Evolutionary conservation across 2,329 filamentous ascomycete species (phyloP).

Genomic region (Fonsecaea pugnacius): DNA sequence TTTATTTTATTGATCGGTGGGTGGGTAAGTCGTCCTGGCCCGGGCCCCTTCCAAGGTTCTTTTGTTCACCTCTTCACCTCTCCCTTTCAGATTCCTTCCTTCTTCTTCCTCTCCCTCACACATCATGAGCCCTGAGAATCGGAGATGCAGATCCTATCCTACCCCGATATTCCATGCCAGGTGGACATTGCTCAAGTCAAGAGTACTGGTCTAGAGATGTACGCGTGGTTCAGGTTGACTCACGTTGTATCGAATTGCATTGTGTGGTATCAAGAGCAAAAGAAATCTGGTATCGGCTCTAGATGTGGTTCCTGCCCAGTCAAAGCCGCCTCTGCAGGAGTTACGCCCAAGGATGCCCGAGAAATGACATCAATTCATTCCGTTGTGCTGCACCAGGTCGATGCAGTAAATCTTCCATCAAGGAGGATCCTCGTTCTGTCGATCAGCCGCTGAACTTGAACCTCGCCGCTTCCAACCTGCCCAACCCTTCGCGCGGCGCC

Average conservation of each 20-base stretch:
- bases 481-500: constrained; percentile 88
- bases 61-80: too few relatives aligned
- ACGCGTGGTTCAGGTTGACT: not conserved
- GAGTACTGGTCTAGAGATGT: constrained; percentile 3
- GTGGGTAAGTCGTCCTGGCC: too few relatives aligned
- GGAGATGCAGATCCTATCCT: not conserved
- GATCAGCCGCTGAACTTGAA: constrained; percentile 74
- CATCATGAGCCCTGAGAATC: not conserved
- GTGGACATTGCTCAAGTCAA: not conserved
- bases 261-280: constrained; percentile 5
- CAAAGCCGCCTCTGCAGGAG: not conserved
- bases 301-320: not conserved
- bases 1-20: too few relatives aligned
- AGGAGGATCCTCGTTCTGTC: not conserved
- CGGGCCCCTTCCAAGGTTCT: too few relatives aligned
- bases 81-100: too few relatives aligned
- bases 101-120: not conserved
- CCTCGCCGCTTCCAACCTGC: constrained; percentile 79
- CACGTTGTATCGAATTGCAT: constrained; percentile 7
- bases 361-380: not conserved
- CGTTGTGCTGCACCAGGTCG: not conserved
- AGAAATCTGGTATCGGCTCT: constrained; percentile 2
- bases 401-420: not conserved
- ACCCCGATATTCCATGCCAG: not conserved
- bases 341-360: constrained; percentile 4